These are phyloP conservation scores for Rhytidiadelphus loreus DNA, from an alignment of 225 moss, liverwort and hornwort genomes.

Conservation along the genomic window DNA sequence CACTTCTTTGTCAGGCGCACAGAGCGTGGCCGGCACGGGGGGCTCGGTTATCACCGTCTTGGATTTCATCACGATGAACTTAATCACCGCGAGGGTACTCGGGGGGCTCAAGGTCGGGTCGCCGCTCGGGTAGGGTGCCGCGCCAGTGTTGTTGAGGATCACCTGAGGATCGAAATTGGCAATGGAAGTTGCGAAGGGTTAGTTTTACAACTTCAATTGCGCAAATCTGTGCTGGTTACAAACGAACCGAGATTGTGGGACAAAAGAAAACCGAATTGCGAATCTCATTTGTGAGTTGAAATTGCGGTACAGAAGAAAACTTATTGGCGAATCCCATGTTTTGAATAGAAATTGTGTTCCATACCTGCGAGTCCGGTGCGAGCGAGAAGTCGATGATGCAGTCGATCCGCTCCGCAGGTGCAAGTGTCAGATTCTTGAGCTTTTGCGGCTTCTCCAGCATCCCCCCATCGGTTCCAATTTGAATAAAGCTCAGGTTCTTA, in stretches of 20 bases:
- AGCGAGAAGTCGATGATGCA: slow-evolving; percentile 53
- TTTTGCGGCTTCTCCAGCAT: slow-evolving; percentile 13
- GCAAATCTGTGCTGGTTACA: neutral
- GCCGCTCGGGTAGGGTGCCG: slow-evolving; percentile 43
- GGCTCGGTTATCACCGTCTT: neutral
- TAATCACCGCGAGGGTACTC: slow-evolving; percentile 3
- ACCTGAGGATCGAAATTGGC: neutral
- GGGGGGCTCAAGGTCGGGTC: neutral
- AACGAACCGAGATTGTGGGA: neutral
- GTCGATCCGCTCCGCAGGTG: slow-evolving; percentile 66
- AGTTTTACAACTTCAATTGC: too few species aligned
- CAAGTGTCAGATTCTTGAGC: slow-evolving; percentile 5
- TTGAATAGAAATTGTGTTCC: neutral
- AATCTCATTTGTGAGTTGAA: neutral
- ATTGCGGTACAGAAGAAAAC: too few species aligned
- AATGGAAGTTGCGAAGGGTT: neutral
- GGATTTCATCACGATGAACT: slow-evolving; percentile 15
- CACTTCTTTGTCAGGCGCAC: neutral
- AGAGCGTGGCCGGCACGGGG: neutral
- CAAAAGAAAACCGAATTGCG: neutral
- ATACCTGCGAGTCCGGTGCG: neutral
- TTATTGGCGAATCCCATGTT: neutral
- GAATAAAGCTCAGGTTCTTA: slow-evolving; percentile 24
- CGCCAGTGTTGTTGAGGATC: slow-evolving; percentile 55
- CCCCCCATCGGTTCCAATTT: slow-evolving; percentile 84